These are phyloP conservation scores for Epichloe typhina DNA, from an alignment of 2,329 filamentous ascomycete genomes.

Conservation along the genomic window DNA sequence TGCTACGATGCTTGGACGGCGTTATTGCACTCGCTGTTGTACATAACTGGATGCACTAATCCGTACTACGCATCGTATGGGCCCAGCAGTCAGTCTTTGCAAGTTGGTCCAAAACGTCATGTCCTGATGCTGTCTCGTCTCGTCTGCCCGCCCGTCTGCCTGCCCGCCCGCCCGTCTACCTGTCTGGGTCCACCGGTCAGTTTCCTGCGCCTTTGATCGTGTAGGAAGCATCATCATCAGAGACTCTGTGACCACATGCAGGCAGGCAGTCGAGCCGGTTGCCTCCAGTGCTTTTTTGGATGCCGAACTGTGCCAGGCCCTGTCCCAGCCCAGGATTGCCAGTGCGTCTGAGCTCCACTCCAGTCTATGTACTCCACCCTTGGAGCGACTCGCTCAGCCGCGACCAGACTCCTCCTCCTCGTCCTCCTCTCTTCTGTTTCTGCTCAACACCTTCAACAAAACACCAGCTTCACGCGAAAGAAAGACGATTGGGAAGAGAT, in stretches of 20 bases:
- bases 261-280: no score
- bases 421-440: conserved; percentile 10
- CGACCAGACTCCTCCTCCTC: conserved; percentile 3
- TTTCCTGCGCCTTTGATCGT: background rate
- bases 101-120: background rate
- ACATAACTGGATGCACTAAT: background rate
- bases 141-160: no score
- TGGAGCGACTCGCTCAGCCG: conserved; percentile 5
- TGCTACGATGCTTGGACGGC: background rate
- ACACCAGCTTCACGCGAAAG: background rate
- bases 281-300: background rate
- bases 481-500: conserved; percentile 8
- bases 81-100: background rate
- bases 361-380: conserved; percentile 1
- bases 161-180: no score
- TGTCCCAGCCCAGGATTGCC: background rate
- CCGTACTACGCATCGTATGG: background rate
- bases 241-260: no score
- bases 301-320: background rate
- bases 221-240: no score
- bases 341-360: conserved; percentile 1
- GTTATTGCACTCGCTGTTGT: no score
- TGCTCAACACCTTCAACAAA: conserved; percentile 2
- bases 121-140: background rate
- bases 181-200: background rate